A percentile compares a stretch with the other conserved stretches of the same genome.
phyloP scores from a whole-genome alignment of 2,329 filamentous ascomycete genomes.

The Cryphonectria japonica region DNA sequence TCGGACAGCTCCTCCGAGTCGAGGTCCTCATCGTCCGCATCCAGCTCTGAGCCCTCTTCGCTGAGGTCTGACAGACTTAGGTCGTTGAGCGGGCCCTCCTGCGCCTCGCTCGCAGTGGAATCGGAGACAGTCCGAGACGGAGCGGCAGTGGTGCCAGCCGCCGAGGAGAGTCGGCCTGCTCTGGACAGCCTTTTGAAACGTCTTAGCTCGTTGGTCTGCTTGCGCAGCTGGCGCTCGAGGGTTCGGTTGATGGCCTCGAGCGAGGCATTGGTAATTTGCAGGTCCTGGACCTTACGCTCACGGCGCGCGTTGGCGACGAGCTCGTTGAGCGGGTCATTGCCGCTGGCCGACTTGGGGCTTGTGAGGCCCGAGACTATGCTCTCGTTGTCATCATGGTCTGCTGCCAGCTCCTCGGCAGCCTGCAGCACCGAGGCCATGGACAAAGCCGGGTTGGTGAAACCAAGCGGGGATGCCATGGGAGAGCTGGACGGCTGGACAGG shows the following conservation, averaged over 20 bases:
- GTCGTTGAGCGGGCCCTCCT: slow-evolving; percentile 46
- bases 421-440: slow-evolving; percentile 61
- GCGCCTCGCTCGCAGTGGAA: slow-evolving; percentile 44
- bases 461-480: slow-evolving; percentile 30
- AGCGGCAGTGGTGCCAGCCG: slow-evolving; percentile 51
- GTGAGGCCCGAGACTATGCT: slow-evolving; percentile 41
- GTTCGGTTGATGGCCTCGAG: slow-evolving; percentile 94
- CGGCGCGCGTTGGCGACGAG: slow-evolving; percentile 85
- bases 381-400: slow-evolving; percentile 35
- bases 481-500: slow-evolving; percentile 41
- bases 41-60: slow-evolving; percentile 45
- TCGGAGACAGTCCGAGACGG: slow-evolving; percentile 47
- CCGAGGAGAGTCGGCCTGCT: slow-evolving; percentile 72
- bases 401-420: slow-evolving; percentile 50
- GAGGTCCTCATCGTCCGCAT: slow-evolving; percentile 44
- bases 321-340: slow-evolving; percentile 69
- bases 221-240: slow-evolving; percentile 86
- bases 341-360: slow-evolving; percentile 61
- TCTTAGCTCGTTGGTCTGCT: slow-evolving; percentile 86
- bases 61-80: slow-evolving; percentile 55
- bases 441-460: slow-evolving; percentile 42
- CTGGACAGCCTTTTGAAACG: slow-evolving; percentile 85
- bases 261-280: slow-evolving; percentile 96
- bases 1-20: slow-evolving; percentile 52
- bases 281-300: slow-evolving; percentile 91